Percentiles rank a stretch among this genome's conserved stretches.
Evolutionary conservation across 768 basidiomycete genomes (phyloP).

Genomic region (Astraeus odoratus): DNA sequence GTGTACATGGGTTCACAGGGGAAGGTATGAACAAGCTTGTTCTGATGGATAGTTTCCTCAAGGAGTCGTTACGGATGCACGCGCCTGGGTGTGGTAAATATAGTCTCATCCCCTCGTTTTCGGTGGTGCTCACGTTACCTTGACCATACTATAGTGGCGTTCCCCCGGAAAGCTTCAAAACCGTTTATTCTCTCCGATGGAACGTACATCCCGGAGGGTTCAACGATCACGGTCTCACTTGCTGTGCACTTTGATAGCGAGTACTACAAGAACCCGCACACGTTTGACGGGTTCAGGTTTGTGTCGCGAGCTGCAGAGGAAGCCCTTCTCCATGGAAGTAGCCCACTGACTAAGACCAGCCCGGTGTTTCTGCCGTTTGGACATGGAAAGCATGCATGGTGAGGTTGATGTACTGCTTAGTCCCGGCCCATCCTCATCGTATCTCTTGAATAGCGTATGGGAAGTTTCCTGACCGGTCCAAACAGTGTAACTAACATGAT

Average conservation of each 20-base stretch:
- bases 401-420: background rate
- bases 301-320: background rate
- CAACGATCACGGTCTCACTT: background rate
- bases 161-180: constrained; percentile 28
- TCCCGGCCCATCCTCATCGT: background rate
- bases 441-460: too few species aligned
- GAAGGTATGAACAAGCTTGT: background rate
- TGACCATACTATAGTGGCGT: constrained; percentile 10
- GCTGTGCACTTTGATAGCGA: constrained; percentile 3
- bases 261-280: background rate
- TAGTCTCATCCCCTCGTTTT: background rate
- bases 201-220: constrained; percentile 32
- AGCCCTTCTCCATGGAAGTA: background rate
- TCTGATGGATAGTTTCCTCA: constrained; percentile 28
- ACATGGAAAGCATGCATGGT: background rate
- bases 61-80: constrained; percentile 23
- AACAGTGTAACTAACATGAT: background rate
- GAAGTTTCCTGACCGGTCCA: too few species aligned
- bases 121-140: background rate
- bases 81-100: constrained; percentile 16
- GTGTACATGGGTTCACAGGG: background rate
- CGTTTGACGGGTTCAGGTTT: background rate
- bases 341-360: background rate
- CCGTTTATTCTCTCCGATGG: constrained; percentile 41
- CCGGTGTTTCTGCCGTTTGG: background rate